Base-by-base conservation (phyloP, 345 rosid genomes). In the Lepidium africanum region DNA sequence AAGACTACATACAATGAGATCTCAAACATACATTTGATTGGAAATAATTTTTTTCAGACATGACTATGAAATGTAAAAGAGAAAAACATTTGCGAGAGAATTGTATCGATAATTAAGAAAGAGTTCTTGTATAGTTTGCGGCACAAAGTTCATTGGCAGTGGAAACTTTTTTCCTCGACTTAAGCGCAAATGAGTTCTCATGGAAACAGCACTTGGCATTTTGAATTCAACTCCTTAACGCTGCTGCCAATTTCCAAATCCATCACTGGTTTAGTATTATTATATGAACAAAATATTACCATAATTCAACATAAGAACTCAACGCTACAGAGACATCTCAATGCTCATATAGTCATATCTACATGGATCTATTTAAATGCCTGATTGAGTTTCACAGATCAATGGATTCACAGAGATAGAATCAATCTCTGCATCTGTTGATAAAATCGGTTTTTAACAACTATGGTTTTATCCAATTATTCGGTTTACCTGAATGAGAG, bases 401-500 rank as follows among this genome's bases (percentile, higher is more conserved):
- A 47, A 55, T 15, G 30, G 39, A 14, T 4, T 48, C 58, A 16
- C 5, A 37, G 41, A 57, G 32, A 48, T 8, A 37, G 40, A 47
- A 23, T 39, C 33, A 50, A 14, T 32, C 30, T 42, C 65, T 14
- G 14, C 40, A 45, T 45, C 53, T 42, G 14, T 25, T 13, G 5
- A 25, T 27, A 21, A 19, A 21, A 21, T 41, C 13, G 12, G 15
- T 3, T 50, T 49, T 10, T 58, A 48, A 64, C 46, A 14, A 50
- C 21, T 8, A 65, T 51, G 36, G 38, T 5, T 50, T 39, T 27
- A 30, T 32, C 33, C 13, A 32, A n/a, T 54, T 43, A 30, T 21
- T 36, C 35, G 9, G 9, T 32, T 47, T 71, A 83, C 90, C 91
- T 66, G 84, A 78, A 62, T 30, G 11, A 59, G 96, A 86, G 84